Evolutionary conservation across 208 protist genomes (phyloP), one percentile per base, ranked within the genome.

Genomic region (Leishmania arabica): DNA sequence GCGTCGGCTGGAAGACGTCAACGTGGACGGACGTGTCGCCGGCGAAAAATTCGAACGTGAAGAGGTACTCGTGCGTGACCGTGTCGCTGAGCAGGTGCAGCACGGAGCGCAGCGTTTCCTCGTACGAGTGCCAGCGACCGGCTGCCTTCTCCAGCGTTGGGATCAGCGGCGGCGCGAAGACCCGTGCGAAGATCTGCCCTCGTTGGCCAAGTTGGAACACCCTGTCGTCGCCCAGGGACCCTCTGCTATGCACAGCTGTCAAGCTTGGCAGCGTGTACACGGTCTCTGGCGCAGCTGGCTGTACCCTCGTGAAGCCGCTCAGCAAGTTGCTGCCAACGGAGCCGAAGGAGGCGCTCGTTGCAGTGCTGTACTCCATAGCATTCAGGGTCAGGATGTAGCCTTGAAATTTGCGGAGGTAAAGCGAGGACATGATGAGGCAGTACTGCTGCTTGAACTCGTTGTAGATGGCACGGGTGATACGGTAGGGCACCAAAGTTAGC

Each of bases 31-130:
- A 89, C 85, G 90, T 93, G 80, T 95, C 92, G 45, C 94, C 94
- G 9, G 87, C 86, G 68, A 97, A 97, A 77, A 97, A 95, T 60
- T 88, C 83, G 75, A 95, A 95, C 2, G 91, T 94, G 84, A 97
- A 97, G 79, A 97, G 87, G 81, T 95, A 97, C 86, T 97, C 94
- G 83, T 96, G 94, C 19, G 91, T 94, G 54, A 97, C 92, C 45
- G 92, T 89, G 83, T 97, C 94, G 66, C 91, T 92, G 17, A 95
- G 60, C 9, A 97, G 84, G 45, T 79, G 82, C 73, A 94, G 85
- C 68, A 93, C 72, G 0, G 94, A 97, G 27, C 94, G 90, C 75
- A 97, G 89, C 60, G 94, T 97, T 75, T 97, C 94, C 69, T 95
- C 94, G 82, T 96, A 97, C 17, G 82, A 88, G 83, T 96, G 92